A percentile compares a stretch with the other conserved stretches of the same genome.
Conservation (phyloP, 768 basidiomycete species). For the Holtermanniella nyarrowii region DNA sequence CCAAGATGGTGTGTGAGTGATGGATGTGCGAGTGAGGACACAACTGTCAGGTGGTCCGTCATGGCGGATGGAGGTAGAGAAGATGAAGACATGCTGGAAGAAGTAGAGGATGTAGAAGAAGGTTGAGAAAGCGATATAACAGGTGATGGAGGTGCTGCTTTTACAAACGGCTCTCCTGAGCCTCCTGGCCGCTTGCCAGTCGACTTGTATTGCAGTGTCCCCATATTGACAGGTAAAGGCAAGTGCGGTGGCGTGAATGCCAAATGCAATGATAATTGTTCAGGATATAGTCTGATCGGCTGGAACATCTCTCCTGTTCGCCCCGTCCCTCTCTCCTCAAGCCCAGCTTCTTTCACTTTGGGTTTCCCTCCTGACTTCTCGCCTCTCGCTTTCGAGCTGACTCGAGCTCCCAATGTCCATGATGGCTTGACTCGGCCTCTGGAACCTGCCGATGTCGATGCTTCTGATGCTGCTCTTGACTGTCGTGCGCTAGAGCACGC, state of each 20-base stretch:
- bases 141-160: slow-evolving; percentile 5
- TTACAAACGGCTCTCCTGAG: neutral
- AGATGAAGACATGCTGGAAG: neutral
- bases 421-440: slow-evolving; percentile 14
- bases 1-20: slow-evolving; percentile 11
- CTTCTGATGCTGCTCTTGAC: neutral
- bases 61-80: neutral
- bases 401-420: neutral
- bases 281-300: slow-evolving; percentile 20
- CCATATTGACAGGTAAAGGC: slow-evolving; percentile 22
- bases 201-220: slow-evolving; percentile 10
- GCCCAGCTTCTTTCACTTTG: slow-evolving; percentile 3
- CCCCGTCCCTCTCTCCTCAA: neutral
- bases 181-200: neutral
- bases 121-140: neutral
- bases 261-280: slow-evolving; percentile 20
- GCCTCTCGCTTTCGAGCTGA: neutral
- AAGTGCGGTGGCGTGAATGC: slow-evolving; percentile 23
- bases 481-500: slow-evolving; percentile 5
- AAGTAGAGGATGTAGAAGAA: neutral
- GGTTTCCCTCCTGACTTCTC: neutral
- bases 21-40: slow-evolving; percentile 11
- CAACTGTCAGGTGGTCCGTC: slow-evolving; percentile 9
- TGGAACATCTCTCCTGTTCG: slow-evolving; percentile 9
- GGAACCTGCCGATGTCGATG: slow-evolving; percentile 3